phyloP scores from a whole-genome alignment of 495 filamentous ascomycete species.

The Penicillium fimorum region DNA sequence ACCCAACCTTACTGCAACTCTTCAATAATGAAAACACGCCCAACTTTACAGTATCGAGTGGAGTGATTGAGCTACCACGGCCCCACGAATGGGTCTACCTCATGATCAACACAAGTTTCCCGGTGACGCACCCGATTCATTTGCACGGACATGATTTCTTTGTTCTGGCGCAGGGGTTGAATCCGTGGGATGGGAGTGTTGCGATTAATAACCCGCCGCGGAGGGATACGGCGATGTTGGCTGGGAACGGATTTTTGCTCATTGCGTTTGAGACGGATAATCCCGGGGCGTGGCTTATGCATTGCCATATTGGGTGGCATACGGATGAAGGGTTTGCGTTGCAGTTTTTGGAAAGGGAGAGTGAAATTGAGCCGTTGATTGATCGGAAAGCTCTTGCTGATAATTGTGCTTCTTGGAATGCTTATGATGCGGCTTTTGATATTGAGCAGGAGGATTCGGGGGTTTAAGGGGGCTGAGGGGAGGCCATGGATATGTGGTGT shows the following conservation, averaged over 20 bases:
- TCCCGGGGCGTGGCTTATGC: constrained; percentile 48
- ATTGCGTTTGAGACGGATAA: constrained; percentile 53
- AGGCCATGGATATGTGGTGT: background rate
- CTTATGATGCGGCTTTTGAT: constrained; percentile 8
- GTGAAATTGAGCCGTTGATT: constrained; percentile 36
- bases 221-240: constrained; percentile 53
- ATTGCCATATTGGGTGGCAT: constrained; percentile 50
- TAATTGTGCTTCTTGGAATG: constrained; percentile 10
- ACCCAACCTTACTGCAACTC: constrained; percentile 23
- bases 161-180: constrained; percentile 24
- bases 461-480: background rate
- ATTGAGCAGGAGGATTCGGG: constrained; percentile 13
- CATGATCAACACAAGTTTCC: constrained; percentile 35
- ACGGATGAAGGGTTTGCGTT: constrained; percentile 36
- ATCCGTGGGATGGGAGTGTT: constrained; percentile 8
- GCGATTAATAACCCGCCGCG: constrained; percentile 6
- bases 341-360: constrained; percentile 43
- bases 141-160: constrained; percentile 31
- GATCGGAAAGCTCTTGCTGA: constrained; percentile 10
- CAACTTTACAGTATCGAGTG: constrained; percentile 15
- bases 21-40: constrained; percentile 15
- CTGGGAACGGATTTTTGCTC: constrained; percentile 33
- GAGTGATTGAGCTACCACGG: constrained; percentile 31
- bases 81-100: constrained; percentile 61
- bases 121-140: constrained; percentile 25